Evolutionary conservation across 805 yeast species (phyloP).

Genomic region (Millerozyma acaciae): DNA sequence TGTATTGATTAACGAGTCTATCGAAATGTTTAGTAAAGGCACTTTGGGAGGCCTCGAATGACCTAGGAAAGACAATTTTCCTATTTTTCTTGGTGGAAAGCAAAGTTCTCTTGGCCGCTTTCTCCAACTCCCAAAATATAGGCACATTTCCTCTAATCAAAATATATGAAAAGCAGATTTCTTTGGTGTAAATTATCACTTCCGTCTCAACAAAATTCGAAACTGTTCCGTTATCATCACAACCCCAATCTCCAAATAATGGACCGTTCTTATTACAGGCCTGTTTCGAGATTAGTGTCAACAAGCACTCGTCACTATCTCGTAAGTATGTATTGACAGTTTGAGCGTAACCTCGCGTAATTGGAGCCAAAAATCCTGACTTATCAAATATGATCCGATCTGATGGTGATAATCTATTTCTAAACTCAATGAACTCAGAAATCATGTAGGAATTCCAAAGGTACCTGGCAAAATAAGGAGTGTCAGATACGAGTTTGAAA

Average conservation of each 20-base stretch:
- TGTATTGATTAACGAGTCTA: constrained; percentile 41
- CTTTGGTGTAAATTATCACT: constrained; percentile 40
- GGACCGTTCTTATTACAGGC: constrained; percentile 46
- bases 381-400: constrained; percentile 43
- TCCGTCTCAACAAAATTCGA: constrained; percentile 54
- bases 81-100: constrained; percentile 36
- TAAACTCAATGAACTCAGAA: constrained; percentile 42
- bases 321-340: constrained; percentile 32
- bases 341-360: constrained; percentile 51
- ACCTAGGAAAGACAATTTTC: constrained; percentile 43
- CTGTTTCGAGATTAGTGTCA: constrained; percentile 52
- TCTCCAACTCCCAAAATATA: constrained; percentile 50
- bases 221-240: constrained; percentile 53
- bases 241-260: constrained; percentile 54
- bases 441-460: constrained; percentile 52
- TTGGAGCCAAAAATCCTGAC: constrained; percentile 44
- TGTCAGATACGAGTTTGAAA: constrained; percentile 27
- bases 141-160: constrained; percentile 54
- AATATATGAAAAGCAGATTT: constrained; percentile 41
- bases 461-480: constrained; percentile 42
- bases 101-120: constrained; percentile 29
- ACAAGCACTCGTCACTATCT: constrained; percentile 32
- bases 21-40: constrained; percentile 52
- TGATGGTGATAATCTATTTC: constrained; percentile 36
- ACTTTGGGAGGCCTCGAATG: constrained; percentile 51